phyloP scores from a whole-genome alignment of 1,284 basidiomycete species.

The Trametes sp. region DNA sequence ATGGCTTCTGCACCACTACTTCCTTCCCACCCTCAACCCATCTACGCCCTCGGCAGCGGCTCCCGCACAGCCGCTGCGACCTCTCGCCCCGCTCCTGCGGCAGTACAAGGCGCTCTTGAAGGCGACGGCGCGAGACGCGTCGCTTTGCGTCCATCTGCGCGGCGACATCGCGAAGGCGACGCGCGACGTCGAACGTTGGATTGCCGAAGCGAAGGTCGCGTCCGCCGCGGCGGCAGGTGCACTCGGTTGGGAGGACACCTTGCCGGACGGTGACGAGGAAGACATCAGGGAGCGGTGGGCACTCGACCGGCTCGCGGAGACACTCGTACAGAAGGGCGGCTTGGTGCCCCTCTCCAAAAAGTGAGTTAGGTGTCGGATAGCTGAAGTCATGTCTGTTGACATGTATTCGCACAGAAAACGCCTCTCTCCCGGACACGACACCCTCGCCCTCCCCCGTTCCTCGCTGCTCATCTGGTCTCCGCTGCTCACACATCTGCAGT shows the following conservation, averaged over 20 bases:
- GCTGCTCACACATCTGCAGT: conserved; percentile 68
- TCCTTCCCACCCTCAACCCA: conserved; percentile 77
- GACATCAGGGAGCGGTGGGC: conserved; percentile 67
- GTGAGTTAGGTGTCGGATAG: conserved; percentile 49
- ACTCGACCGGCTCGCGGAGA: conserved; percentile 72
- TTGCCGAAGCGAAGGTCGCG: conserved; percentile 72
- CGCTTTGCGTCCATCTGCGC: conserved; percentile 60
- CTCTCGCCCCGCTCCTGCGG: conserved; percentile 66
- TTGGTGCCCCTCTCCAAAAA: conserved; percentile 84
- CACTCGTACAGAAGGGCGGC: conserved; percentile 65
- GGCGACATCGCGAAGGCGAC: conserved; percentile 56
- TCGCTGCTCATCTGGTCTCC: conserved; percentile 76
- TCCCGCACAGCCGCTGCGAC: conserved; percentile 48
- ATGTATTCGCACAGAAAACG: conserved; percentile 60
- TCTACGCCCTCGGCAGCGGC: conserved; percentile 43
- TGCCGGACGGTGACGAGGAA: conserved; percentile 43
- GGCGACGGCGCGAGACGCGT: conserved; percentile 63
- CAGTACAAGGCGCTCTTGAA: conserved; percentile 77
- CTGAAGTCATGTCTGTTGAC: conserved; percentile 13
- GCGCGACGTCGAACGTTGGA: conserved; percentile 75
- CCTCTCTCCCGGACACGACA: conserved; percentile 48
- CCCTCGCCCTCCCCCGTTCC: conserved; percentile 58
- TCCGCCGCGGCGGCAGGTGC: conserved; percentile 51
- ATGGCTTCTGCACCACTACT: conserved; percentile 85
- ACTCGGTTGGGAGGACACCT: conserved; percentile 52